Base-by-base conservation (phyloP, 805 yeast genomes). In the Hanseniaspora lachancei region DNA sequence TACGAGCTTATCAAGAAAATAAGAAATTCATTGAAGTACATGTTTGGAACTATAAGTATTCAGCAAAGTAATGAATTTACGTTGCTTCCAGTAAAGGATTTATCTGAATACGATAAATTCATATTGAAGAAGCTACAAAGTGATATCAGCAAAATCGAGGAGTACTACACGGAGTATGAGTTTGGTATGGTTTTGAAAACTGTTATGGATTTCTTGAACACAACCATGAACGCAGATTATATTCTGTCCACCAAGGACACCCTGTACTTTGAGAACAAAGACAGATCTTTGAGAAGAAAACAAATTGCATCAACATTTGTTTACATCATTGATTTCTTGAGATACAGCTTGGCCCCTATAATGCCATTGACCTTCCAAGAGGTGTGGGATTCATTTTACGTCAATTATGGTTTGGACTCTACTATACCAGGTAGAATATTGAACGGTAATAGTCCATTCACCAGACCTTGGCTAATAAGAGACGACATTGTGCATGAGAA, bases 331-430 rank as follows among this genome's bases (percentile, higher is more conserved):
- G 73, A 72, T 44, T 74, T 80, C 0, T 85, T 88, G 63, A 66
- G 80, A n/a, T 76, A 86, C 0, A 66, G 86, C 1, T 65, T 91
- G 56, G 75, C 89, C 0, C 97, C 98, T 1, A 79, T 93, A 0
- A 69, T 84, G 40, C 99, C 99, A 0, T 66, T 87, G 3, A 71
- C 89, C 57, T 76, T 91, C 0, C 97, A 93, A 68, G 97, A 93
- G 64, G 88, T 80, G 0, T 89, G 96, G 96, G 78, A 79, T 40
- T 47, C 39, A 55, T 69, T 72, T 63, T 51, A 32, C 47, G 59
- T 6, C 59, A 54, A 3, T 42, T 56, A 6, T 43, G 36, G 3
- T 48, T 57, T 52, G 58, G 53, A 3, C 60, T 52, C 20, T 52
- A 27, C 38, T 61, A 23, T 43, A 62, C 7, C 52, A 47, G 21